These are phyloP conservation scores for Helicostylum pulchrum DNA, from an alignment of 192 early-diverging fungal genomes.

Conservation along the genomic window DNA sequence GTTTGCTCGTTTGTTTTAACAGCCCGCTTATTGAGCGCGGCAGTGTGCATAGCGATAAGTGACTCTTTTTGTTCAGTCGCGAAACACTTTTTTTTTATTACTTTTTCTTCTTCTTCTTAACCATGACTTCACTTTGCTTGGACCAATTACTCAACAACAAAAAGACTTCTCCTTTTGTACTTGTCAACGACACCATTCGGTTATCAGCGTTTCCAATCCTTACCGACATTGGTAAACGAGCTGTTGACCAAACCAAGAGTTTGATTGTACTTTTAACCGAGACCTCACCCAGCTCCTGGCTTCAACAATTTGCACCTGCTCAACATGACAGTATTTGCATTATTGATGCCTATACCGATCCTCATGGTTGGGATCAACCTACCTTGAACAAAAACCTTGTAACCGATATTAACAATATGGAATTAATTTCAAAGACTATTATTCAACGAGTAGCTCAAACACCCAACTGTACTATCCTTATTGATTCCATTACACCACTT, in stretches of 20 bases:
- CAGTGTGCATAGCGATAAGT: too few relatives aligned
- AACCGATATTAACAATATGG: not conserved
- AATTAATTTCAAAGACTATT: constrained; percentile 3
- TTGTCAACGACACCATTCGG: constrained; percentile 23
- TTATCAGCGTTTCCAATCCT: constrained; percentile 13
- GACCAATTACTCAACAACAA: constrained; percentile 26
- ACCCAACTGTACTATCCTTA: constrained; percentile 17
- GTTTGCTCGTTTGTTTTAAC: too few relatives aligned
- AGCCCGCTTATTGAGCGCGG: too few relatives aligned
- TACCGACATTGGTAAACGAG: constrained; percentile 3
- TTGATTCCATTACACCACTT: constrained; percentile 32
- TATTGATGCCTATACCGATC: constrained; percentile 31
- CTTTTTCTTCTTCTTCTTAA: not conserved
- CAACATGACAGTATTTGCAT: constrained; percentile 7
- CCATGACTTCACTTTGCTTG: constrained; percentile 1
- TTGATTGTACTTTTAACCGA: constrained; percentile 24
- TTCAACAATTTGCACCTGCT: not conserved
- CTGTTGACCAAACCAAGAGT: constrained; percentile 11
- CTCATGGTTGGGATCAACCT: constrained; percentile 29
- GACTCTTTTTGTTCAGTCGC: too few relatives aligned
- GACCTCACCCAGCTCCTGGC: constrained; percentile 23
- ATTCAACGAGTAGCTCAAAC: not conserved
- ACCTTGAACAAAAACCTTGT: not conserved
- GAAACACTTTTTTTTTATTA: not conserved
- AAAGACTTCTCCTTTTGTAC: constrained; percentile 17